A percentile compares a stretch with the other conserved stretches of the same genome.
Conservation (phyloP, 176 grass and related monocot species). For the Musa troglodytarum region DNA sequence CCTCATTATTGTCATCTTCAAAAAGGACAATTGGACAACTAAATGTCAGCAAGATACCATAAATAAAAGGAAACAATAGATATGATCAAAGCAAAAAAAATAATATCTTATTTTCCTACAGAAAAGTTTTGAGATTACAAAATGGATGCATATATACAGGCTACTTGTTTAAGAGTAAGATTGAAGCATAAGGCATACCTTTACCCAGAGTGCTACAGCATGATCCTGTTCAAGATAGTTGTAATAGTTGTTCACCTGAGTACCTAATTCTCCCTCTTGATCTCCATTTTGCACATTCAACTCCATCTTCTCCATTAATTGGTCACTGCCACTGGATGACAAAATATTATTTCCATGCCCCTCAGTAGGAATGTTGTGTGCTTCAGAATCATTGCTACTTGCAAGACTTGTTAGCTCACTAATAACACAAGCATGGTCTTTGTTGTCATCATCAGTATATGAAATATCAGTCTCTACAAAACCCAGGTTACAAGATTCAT, state of each 20-base stretch:
- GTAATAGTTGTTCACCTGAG: conserved; percentile 16
- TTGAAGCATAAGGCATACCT: conserved; percentile 41
- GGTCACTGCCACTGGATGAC: conserved; percentile 24
- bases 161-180: too few species aligned
- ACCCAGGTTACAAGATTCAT: conserved; percentile 11
- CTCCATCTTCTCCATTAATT: conserved; percentile 24
- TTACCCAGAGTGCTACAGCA: conserved; percentile 80
- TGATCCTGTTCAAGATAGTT: conserved; percentile 39
- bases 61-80: neutral
- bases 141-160: neutral
- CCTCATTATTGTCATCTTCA: too few species aligned
- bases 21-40: too few species aligned
- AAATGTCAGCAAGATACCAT: too few species aligned
- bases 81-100: neutral
- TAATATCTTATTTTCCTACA: neutral
- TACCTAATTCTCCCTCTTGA: conserved; percentile 22
- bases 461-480: conserved; percentile 7
- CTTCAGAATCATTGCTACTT: conserved; percentile 37
- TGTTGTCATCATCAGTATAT: conserved; percentile 16
- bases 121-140: too few species aligned
- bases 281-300: conserved; percentile 35
- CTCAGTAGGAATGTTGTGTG: conserved; percentile 24
- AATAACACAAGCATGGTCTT: conserved; percentile 34
- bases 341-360: conserved; percentile 29
- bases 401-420: conserved; percentile 50